Conservation (phyloP, 1,284 basidiomycete genomes). For the Microbotryum silenes-acaulis region DNA sequence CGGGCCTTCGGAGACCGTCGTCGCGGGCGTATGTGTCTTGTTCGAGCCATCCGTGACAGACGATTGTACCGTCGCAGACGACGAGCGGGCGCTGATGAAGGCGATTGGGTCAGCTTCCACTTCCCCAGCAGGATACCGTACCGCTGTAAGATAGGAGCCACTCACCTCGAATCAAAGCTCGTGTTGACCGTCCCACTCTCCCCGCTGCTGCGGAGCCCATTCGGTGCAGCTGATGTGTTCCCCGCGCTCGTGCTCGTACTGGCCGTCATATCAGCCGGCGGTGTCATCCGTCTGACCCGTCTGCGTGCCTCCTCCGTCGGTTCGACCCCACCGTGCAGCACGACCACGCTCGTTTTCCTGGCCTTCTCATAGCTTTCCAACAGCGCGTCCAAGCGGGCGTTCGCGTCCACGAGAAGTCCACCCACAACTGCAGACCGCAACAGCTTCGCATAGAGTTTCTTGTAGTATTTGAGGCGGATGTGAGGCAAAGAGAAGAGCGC, state of each 20-base stretch:
- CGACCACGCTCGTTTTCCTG: slow-evolving; percentile 1
- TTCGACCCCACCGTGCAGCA: neutral
- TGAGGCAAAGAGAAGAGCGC: slow-evolving; percentile 51
- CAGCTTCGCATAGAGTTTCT: slow-evolving; percentile 77
- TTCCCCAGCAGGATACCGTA: neutral
- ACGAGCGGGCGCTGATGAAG: slow-evolving; percentile 12
- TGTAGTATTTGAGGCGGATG: slow-evolving; percentile 80
- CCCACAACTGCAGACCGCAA: slow-evolving; percentile 75
- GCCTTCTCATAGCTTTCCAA: slow-evolving; percentile 58
- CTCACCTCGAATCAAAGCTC: slow-evolving; percentile 15
- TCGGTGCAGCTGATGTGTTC: too few relatives aligned
- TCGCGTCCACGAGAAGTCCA: slow-evolving; percentile 65
- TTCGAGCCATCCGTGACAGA: slow-evolving; percentile 8
- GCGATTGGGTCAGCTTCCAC: neutral
- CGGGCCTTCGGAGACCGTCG: neutral
- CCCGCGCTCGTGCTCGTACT: neutral
- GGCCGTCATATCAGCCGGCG: too few relatives aligned
- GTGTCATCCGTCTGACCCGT: too few relatives aligned
- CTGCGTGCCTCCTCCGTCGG: neutral
- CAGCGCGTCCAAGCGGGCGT: slow-evolving; percentile 71
- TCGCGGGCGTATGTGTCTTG: slow-evolving; percentile 15
- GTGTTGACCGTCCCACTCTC: slow-evolving; percentile 7
- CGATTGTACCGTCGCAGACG: slow-evolving; percentile 20
- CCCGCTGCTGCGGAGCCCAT: neutral
- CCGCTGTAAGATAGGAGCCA: too few relatives aligned